These are phyloP conservation scores for Scutellaria minor DNA, from an alignment of 257 asterid genomes.

Conservation along the genomic window DNA sequence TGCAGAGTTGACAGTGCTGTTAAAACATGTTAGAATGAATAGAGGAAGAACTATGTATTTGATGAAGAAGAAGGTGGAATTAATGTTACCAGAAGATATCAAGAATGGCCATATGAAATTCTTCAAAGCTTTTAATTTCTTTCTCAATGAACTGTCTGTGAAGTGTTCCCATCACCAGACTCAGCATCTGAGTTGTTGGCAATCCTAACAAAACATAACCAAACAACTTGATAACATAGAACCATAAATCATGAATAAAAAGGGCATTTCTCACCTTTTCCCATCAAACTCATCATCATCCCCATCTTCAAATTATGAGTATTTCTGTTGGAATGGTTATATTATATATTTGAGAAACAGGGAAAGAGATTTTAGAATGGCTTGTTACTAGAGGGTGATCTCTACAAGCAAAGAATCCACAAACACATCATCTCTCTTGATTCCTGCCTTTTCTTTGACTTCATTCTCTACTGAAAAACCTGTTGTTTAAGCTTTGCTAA, in stretches of 20 bases:
- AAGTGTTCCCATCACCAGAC: conserved; percentile 69
- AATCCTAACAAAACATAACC: conserved; percentile 46
- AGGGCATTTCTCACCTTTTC: conserved; percentile 55
- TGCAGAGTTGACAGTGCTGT: conserved; percentile 75
- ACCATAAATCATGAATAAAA: not conserved
- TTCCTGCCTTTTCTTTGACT: conserved; percentile 55
- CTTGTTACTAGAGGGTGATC: conserved; percentile 34
- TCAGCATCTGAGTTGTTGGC: conserved; percentile 65
- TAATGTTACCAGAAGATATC: conserved; percentile 62
- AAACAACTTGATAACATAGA: not conserved
- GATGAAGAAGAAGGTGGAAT: not conserved
- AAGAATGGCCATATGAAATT: conserved; percentile 73
- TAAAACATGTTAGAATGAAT: not conserved
- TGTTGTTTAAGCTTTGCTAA: conserved; percentile 18
- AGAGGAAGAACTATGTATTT: not conserved
- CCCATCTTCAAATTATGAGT: conserved; percentile 59
- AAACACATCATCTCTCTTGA: conserved; percentile 25
- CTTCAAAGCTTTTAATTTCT: conserved; percentile 52
- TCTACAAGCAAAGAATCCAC: conserved; percentile 62
- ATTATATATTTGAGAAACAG: not conserved
- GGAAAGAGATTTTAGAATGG: conserved; percentile 45
- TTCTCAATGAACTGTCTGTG: conserved; percentile 61
- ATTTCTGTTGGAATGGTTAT: conserved; percentile 13
- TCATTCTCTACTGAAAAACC: conserved; percentile 23
- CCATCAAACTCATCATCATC: conserved; percentile 69